Percentiles rank a stretch among this genome's conserved stretches.
Conservation (phyloP, 2,329 filamentous ascomycete species). For the Beauveria rudraprayagi region DNA sequence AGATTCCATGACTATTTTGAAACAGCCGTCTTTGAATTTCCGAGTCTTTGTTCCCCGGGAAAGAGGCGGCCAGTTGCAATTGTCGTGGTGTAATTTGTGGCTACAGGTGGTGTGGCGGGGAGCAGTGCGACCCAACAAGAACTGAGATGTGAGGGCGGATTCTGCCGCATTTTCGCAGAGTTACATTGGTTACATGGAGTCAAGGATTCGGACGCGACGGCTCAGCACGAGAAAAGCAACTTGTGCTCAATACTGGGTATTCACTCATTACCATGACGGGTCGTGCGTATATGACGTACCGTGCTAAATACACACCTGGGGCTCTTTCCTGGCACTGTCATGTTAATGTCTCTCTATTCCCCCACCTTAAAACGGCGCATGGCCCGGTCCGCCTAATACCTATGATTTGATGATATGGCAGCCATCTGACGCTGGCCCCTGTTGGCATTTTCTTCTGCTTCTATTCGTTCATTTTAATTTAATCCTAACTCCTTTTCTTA, state of each 20-base stretch:
- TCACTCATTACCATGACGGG: not conserved
- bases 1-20: too few species aligned
- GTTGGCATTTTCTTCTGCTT: not conserved
- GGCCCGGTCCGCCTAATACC: slow-evolving; percentile 5
- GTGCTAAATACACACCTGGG: not conserved
- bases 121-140: not conserved
- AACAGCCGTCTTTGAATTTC: too few species aligned
- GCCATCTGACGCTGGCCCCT: not conserved
- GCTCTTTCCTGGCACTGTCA: not conserved
- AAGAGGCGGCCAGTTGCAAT: not conserved
- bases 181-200: not conserved
- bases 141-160: slow-evolving; percentile 5
- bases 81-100: not conserved
- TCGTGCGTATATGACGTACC: not conserved
- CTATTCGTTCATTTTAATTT: not conserved
- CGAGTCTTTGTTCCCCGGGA: too few species aligned
- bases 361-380: slow-evolving; percentile 10
- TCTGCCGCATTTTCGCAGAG: not conserved
- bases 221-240: not conserved
- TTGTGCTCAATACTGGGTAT: not conserved
- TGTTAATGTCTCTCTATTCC: not conserved
- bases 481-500: not conserved
- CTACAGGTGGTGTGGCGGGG: not conserved
- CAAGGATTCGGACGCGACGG: not conserved
- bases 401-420: not conserved